phyloP scores from a whole-genome alignment of 768 basidiomycete genomes.

The Suillus americanus region DNA sequence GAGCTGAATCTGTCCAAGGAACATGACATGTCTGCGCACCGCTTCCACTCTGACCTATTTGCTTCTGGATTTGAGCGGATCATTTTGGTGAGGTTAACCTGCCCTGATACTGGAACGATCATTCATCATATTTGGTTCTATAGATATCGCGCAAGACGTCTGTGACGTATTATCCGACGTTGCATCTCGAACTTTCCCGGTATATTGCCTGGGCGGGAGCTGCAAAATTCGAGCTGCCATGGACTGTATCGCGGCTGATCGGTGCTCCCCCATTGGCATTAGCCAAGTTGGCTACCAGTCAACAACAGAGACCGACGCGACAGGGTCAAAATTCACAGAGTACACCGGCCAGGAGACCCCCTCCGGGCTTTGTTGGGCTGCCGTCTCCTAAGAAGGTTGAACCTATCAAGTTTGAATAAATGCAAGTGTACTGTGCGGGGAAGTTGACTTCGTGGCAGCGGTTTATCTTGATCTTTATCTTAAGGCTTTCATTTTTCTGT shows the following conservation, averaged over 20 bases:
- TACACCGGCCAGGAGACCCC: slow-evolving; percentile 25
- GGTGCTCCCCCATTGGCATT: slow-evolving; percentile 72
- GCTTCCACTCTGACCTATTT: slow-evolving; percentile 86
- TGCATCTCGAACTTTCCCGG: slow-evolving; percentile 91
- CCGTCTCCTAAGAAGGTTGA: slow-evolving; percentile 46
- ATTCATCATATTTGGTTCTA: slow-evolving; percentile 1
- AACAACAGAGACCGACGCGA: slow-evolving; percentile 14
- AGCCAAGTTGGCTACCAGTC: slow-evolving; percentile 37
- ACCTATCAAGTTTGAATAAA: slow-evolving; percentile 41
- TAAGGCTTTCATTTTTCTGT: background rate
- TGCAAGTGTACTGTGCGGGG: background rate
- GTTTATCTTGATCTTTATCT: background rate
- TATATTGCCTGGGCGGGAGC: slow-evolving; percentile 70
- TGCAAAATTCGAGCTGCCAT: slow-evolving; percentile 78
- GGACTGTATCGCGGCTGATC: slow-evolving; percentile 74
- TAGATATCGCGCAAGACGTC: slow-evolving; percentile 96
- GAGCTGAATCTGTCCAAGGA: slow-evolving; percentile 66
- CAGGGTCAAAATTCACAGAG: slow-evolving; percentile 19
- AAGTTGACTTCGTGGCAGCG: background rate
- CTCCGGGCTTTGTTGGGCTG: slow-evolving; percentile 22
- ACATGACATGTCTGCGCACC: slow-evolving; percentile 73
- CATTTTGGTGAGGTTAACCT: slow-evolving; percentile 60
- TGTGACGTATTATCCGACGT: slow-evolving; percentile 87
- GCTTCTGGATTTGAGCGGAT: slow-evolving; percentile 90
- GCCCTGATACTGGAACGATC: background rate